phyloP scores from a whole-genome alignment of 2,329 filamentous ascomycete genomes.

The Tothia fuscella region DNA sequence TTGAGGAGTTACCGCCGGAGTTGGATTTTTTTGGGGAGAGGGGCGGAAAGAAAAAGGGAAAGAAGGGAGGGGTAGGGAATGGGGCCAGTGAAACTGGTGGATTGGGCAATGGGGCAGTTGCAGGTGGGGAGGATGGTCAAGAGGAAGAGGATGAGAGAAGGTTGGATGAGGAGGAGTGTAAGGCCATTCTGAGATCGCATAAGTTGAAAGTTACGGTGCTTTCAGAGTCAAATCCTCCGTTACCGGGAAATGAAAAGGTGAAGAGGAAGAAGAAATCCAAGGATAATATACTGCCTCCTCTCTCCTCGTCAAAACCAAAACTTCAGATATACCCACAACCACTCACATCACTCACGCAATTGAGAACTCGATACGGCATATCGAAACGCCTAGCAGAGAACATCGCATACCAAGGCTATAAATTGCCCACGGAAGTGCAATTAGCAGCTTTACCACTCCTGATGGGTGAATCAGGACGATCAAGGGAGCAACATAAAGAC shows the following conservation, averaged over 20 bases:
- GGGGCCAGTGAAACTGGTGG: slow-evolving; percentile 11
- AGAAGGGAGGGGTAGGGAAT: slow-evolving; percentile 4
- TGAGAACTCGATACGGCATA: slow-evolving; percentile 61
- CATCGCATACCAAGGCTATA: slow-evolving; percentile 71
- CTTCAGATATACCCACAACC: slow-evolving; percentile 66
- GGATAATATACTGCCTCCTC: slow-evolving; percentile 21
- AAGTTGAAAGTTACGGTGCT: slow-evolving; percentile 75
- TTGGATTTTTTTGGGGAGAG: slow-evolving; percentile 36
- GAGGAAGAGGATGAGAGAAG: slow-evolving; percentile 12
- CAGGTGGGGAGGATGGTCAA: not conserved
- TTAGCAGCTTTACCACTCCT: slow-evolving; percentile 74
- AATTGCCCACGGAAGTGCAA: slow-evolving; percentile 85
- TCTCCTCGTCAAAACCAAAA: slow-evolving; percentile 23
- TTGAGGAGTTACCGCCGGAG: slow-evolving; percentile 19
- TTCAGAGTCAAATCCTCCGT: slow-evolving; percentile 32
- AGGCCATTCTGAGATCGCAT: slow-evolving; percentile 63
- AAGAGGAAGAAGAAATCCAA: slow-evolving; percentile 22
- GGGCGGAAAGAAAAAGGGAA: slow-evolving; percentile 11
- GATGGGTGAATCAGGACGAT: slow-evolving; percentile 42
- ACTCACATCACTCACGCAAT: slow-evolving; percentile 61
- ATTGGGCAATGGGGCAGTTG: not conserved
- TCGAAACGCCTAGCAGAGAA: slow-evolving; percentile 65
- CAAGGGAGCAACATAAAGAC: slow-evolving; percentile 16
- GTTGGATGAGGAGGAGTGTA: slow-evolving; percentile 59
- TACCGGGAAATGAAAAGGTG: slow-evolving; percentile 41